Percentiles rank a stretch among this genome's conserved stretches.
These are phyloP conservation scores for Echinochloa phyllopogon DNA, from an alignment of 176 grass and related monocot species.

Conservation along the genomic window DNA sequence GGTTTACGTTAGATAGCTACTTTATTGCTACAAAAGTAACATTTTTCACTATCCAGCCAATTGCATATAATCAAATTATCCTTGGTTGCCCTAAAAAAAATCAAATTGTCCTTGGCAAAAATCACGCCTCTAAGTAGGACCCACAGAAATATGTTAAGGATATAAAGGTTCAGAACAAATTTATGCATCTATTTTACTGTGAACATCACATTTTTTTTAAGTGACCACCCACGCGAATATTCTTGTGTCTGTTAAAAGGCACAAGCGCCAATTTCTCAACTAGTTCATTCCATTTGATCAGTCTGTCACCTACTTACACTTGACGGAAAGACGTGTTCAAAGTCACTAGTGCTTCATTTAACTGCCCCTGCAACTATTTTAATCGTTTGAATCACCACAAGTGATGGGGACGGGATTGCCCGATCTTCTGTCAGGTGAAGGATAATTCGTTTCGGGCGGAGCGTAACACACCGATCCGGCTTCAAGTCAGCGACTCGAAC, in stretches of 20 bases:
- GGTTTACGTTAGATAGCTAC: background rate
- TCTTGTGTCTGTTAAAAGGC: background rate
- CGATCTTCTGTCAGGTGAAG: too few species aligned
- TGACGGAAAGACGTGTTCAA: background rate
- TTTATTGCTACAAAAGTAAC: background rate
- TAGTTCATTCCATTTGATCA: constrained; percentile 1
- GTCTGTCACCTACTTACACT: background rate
- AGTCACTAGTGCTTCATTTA: background rate
- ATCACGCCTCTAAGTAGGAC: background rate
- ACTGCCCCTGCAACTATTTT: background rate
- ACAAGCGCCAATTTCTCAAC: background rate
- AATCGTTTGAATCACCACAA: constrained; percentile 18
- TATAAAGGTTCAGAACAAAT: background rate
- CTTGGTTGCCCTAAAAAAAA: too few species aligned
- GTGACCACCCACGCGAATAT: background rate
- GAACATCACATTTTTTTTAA: background rate
- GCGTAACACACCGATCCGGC: too few species aligned
- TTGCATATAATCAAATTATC: background rate
- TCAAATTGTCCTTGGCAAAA: background rate
- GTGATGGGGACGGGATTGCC: too few species aligned
- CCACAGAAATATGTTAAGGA: background rate
- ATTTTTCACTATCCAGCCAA: background rate
- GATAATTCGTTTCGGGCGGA: too few species aligned
- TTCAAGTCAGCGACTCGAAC: too few species aligned
- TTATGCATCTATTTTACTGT: background rate